These are phyloP conservation scores for Silene uniflora DNA, from an alignment of 148 eudicot genomes.

Conservation along the genomic window DNA sequence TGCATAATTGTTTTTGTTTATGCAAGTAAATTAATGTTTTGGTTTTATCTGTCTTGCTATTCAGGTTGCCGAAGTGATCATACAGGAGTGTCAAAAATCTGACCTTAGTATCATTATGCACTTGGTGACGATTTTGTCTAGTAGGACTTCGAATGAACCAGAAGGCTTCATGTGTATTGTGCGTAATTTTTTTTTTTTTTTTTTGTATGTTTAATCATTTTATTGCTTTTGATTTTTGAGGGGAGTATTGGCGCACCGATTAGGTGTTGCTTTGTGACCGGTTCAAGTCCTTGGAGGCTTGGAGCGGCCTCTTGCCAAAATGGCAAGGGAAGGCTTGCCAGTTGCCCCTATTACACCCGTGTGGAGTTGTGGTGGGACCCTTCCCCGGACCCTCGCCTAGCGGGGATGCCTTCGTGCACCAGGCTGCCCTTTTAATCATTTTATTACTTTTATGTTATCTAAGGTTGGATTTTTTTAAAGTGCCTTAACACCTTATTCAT, in stretches of 20 bases:
- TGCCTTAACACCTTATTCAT: neutral
- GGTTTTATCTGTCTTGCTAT: constrained; percentile 17
- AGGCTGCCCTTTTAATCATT: neutral
- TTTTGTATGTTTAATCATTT: neutral
- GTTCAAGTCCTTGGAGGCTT: too few relatives aligned
- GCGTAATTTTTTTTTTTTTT: constrained; percentile 25
- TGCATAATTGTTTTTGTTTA: neutral
- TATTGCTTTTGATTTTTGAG: neutral
- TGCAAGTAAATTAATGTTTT: neutral
- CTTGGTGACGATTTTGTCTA: constrained; percentile 65
- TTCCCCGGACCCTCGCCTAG: too few relatives aligned
- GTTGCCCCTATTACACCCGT: too few relatives aligned
- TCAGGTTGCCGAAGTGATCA: constrained; percentile 85
- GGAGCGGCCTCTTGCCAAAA: too few relatives aligned
- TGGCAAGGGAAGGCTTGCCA: too few relatives aligned
- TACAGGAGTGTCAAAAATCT: constrained; percentile 56
- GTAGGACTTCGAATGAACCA: constrained; percentile 43
- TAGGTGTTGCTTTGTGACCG: too few relatives aligned
- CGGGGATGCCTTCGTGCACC: too few relatives aligned
- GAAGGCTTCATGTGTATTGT: constrained; percentile 87
- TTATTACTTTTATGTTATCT: neutral
- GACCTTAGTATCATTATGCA: constrained; percentile 61
- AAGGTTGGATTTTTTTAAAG: constrained; percentile 5
- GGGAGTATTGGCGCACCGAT: too few relatives aligned
- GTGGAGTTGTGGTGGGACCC: too few relatives aligned